Base-by-base conservation (phyloP, 75 land plant species). In the Selaginella tamariscina region DNA sequence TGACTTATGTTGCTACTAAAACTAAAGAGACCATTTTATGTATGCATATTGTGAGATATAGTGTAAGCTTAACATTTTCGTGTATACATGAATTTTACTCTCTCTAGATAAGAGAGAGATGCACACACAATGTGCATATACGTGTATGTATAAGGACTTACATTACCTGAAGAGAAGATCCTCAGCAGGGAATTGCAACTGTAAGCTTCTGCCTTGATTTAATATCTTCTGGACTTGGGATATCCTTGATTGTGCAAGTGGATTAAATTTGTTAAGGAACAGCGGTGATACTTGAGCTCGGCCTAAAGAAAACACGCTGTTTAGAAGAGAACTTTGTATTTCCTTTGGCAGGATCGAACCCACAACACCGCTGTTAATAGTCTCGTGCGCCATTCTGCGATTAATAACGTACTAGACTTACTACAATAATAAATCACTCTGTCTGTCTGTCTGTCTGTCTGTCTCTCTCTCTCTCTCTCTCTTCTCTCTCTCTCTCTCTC, bases 81-180 rank as follows among this genome's bases (percentile, higher is more conserved):
- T 31, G 31, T 66, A 55, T 5, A 28, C 22, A 66, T 28, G 9
- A 13, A 5, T 30, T 8, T 15, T 27, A 30, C 55, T 13, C 63
- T 70, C 5, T n/a, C n/a, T n/a, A n/a, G n/a, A n/a, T n/a, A n/a
- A n/a, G n/a, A n/a, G n/a, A n/a, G n/a, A n/a, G n/a, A n/a, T n/a
- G n/a, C n/a, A n/a, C n/a, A n/a, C n/a, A 15, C 49, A 15, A 15
- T 39, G 49, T 39, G 15, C 49, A 5, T 39, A 39, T 5, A 39
- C 49, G 15, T 5, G 57, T 9, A 69, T 64, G 1, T 20, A 21
- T 0, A 27, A 24, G 1, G 70, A 0, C n/a, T n/a, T n/a, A n/a
- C n/a, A n/a, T 23, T 24, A 79, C 99, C 97, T 90, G 78, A 95
- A 95, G 60, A 91, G 96, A 76, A 94, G 88, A 78, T 94, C 98